A percentile compares a stretch with the other conserved stretches of the same genome.
phyloP scores from a whole-genome alignment of 148 eudicot species.

The Rhododendron ferrugineum region DNA sequence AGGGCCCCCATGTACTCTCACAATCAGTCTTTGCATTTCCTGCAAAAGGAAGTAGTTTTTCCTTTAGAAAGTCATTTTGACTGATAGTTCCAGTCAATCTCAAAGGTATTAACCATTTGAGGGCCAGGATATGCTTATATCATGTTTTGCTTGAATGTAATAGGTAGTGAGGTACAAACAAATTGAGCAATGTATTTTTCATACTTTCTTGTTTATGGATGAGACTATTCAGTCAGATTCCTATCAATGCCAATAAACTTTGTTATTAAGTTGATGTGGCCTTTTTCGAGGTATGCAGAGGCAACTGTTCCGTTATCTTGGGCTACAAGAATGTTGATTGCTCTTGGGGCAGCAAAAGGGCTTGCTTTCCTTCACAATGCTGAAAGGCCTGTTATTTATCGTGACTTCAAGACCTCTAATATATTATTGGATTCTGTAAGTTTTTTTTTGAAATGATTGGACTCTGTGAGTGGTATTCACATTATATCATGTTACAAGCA shows the following conservation, averaged over 20 bases:
- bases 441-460: conserved; percentile 25
- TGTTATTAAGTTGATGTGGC: conserved; percentile 26
- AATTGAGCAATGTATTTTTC: background rate
- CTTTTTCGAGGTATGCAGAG: conserved; percentile 60
- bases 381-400: conserved; percentile 84
- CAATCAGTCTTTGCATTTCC: background rate
- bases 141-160: background rate
- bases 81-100: background rate
- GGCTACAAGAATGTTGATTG: conserved; percentile 90
- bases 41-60: background rate
- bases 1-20: background rate
- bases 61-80: background rate
- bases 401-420: conserved; percentile 90
- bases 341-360: conserved; percentile 94
- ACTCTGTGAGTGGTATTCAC: conserved; percentile 49
- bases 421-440: conserved; percentile 82
- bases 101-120: background rate
- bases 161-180: background rate
- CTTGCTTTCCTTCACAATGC: conserved; percentile 96
- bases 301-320: conserved; percentile 76
- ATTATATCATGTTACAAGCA: background rate
- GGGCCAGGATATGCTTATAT: background rate
- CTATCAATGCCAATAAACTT: background rate
- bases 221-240: background rate
- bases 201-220: conserved; percentile 3